Percentiles rank a stretch among this genome's conserved stretches.
Conservation (phyloP, 441 rosid species). For the Euphorbia celastroides region DNA sequence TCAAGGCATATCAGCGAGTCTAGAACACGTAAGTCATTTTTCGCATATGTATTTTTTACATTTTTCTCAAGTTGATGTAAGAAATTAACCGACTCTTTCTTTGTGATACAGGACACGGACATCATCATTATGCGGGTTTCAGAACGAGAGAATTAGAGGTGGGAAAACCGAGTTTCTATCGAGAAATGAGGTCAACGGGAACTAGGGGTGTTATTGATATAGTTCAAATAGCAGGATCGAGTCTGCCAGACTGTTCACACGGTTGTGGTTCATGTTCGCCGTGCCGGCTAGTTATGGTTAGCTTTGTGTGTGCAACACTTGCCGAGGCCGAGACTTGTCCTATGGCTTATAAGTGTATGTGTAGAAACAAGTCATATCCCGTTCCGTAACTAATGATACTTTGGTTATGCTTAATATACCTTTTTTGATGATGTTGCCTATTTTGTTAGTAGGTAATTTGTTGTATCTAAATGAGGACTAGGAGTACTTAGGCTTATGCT, state of each 20-base stretch:
- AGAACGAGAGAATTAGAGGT: slow-evolving; percentile 13
- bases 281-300: slow-evolving; percentile 77
- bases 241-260: slow-evolving; percentile 83
- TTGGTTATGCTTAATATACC: not conserved
- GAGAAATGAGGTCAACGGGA: slow-evolving; percentile 22
- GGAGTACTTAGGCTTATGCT: not conserved
- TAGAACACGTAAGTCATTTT: slow-evolving; percentile 28
- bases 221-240: slow-evolving; percentile 71
- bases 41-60: too few species aligned
- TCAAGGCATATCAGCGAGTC: slow-evolving; percentile 31
- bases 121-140: slow-evolving; percentile 12
- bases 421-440: not conserved
- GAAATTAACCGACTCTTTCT: not conserved
- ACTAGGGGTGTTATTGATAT: slow-evolving; percentile 35
- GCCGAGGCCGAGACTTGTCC: slow-evolving; percentile 91
- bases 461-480: not conserved
- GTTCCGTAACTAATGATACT: slow-evolving; percentile 40
- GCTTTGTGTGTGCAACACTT: slow-evolving; percentile 73
- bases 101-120: slow-evolving; percentile 25
- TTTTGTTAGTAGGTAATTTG: not conserved
- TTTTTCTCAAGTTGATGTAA: not conserved
- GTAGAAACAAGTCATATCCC: slow-evolving; percentile 66
- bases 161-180: slow-evolving; percentile 21
- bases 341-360: slow-evolving; percentile 89
- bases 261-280: slow-evolving; percentile 93